Base-by-base conservation (phyloP, 495 filamentous ascomycete genomes). In the Neurospora sp. region DNA sequence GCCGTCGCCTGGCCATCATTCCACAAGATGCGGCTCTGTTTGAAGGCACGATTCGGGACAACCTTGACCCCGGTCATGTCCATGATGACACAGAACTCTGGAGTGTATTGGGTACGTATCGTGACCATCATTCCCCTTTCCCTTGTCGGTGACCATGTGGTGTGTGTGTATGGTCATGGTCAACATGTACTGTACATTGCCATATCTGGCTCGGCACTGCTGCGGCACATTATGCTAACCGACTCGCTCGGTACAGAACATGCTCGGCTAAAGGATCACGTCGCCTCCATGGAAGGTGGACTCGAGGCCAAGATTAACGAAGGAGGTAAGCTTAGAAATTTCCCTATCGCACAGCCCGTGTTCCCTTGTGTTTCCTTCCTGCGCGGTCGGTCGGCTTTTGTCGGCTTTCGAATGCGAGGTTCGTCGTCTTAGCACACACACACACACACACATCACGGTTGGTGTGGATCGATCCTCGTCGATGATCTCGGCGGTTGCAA, bases 61-160 rank as follows among this genome's bases (percentile, higher is more conserved):
- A 99, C 80, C 87, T 99, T 42, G 96, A 99, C 79, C 96, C 96
- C 41, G 92, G 92, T 42, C 91, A 96, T 81, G 93, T 94, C 70
- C 95, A 98, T 78, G 96, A 97, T 81, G 96, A 99, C 79, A 97
- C 94, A 12, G 96, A 98, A 79, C 89, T 99, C 17, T 99, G 96
- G 96, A 94, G 92, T 76, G 96, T 97, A 45, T 86, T 99, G 69
- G 92, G 93, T 95, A 86, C 79, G 91, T 87, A 74, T 74, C 72
- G 53, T 45, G 75, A 75, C 73, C n/a, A 74, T 73, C 77, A 73
- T 73, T 74, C 69, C 68, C 48, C 41, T 73, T 78, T 74, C 70
- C 74, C 76, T 74, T 71, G 45, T 70, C 72, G 70, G 69, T 40
- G 68, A 37, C 71, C 16, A 42, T 48, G 73, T 69, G 75, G 77